Percentiles rank a stretch among this genome's conserved stretches.
Evolutionary conservation across 148 eudicot genomes (phyloP).

Genomic region (Gaultheria prostrata): DNA sequence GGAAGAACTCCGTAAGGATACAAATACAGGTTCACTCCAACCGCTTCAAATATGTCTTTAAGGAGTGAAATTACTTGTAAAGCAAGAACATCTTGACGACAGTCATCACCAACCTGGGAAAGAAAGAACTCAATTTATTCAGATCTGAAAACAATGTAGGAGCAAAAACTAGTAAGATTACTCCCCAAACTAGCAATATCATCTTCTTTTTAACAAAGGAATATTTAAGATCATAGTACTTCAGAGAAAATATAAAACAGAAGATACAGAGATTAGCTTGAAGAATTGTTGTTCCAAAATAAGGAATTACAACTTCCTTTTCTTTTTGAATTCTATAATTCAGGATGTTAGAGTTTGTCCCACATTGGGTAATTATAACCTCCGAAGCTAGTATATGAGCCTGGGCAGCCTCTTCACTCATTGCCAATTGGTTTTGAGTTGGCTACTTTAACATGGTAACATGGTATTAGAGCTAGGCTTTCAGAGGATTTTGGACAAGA

Average conservation of each 20-base stretch:
- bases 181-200: slow-evolving; percentile 3
- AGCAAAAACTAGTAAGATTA: slow-evolving; percentile 1
- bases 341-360: no score
- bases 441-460: no score
- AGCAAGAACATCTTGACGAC: slow-evolving; percentile 98
- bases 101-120: slow-evolving; percentile 95
- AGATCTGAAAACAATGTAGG: background rate
- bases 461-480: no score
- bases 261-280: background rate
- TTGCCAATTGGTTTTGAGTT: no score
- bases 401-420: no score
- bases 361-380: no score
- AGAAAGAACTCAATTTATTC: slow-evolving; percentile 18
- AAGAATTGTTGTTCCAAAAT: background rate
- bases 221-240: slow-evolving; percentile 9
- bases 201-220: background rate
- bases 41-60: slow-evolving; percentile 80
- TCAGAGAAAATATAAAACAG: background rate
- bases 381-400: no score
- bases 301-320: background rate
- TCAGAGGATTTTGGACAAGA: no score
- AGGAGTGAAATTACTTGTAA: slow-evolving; percentile 94
- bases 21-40: slow-evolving; percentile 80
- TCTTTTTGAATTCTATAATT: background rate
- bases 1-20: slow-evolving; percentile 99